A percentile compares a stretch with the other conserved stretches of the same genome.
phyloP scores from a whole-genome alignment of 768 basidiomycete genomes.

The Pisolithus orientalis region DNA sequence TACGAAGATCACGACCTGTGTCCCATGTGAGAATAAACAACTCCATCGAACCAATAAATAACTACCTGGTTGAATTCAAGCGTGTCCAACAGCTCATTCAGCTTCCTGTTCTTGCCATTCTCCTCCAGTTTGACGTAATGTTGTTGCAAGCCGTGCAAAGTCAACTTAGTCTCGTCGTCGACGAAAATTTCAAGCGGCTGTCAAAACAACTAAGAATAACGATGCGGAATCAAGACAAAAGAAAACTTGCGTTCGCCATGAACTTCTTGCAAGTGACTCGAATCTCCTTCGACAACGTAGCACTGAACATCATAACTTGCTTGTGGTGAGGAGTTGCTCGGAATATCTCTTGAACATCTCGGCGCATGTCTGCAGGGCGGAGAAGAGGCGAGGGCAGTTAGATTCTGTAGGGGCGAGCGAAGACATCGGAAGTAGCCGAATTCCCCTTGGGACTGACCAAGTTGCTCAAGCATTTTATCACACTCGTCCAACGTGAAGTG shows the following conservation, averaged over 20 bases:
- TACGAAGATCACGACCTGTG: slow-evolving; percentile 96
- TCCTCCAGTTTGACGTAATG: slow-evolving; percentile 98
- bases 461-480: slow-evolving; percentile 99
- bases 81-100: slow-evolving; percentile 92
- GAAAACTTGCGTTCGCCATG: slow-evolving; percentile 85
- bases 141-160: slow-evolving; percentile 96
- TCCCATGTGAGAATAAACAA: background rate
- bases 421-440: slow-evolving; percentile 35
- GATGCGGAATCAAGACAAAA: background rate
- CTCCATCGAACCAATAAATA: background rate
- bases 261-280: slow-evolving; percentile 98
- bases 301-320: slow-evolving; percentile 99
- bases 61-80: slow-evolving; percentile 96
- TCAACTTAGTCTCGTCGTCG: slow-evolving; percentile 98
- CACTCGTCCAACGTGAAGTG: slow-evolving; percentile 99
- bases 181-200: slow-evolving; percentile 99
- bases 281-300: slow-evolving; percentile 95
- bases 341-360: slow-evolving; percentile 99
- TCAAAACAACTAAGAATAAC: background rate
- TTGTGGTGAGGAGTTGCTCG: slow-evolving; percentile 98
- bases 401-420: slow-evolving; percentile 41
- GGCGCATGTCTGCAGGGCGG: slow-evolving; percentile 94
- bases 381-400: slow-evolving; percentile 48
- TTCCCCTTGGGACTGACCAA: slow-evolving; percentile 86
- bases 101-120: slow-evolving; percentile 89